Evolutionary conservation across 2,329 filamentous ascomycete genomes (phyloP).

Genomic region (Akanthomyces lecanii): DNA sequence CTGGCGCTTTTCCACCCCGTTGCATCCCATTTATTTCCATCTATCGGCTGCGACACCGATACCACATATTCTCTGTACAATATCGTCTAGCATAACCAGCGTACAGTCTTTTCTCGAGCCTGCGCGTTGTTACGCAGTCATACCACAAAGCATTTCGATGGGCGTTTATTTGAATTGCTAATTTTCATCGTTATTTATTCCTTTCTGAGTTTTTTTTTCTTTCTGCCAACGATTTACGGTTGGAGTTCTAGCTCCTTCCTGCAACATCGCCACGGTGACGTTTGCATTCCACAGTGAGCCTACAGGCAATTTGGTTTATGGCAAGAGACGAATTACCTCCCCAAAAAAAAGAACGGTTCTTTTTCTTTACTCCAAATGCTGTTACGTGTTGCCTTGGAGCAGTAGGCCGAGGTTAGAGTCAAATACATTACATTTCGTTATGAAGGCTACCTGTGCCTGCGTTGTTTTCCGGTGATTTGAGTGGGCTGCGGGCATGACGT

Average conservation of each 20-base stretch:
- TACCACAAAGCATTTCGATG: constrained; percentile 3
- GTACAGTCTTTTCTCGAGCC: background rate
- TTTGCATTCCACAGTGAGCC: background rate
- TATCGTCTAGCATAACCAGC: constrained; percentile 5
- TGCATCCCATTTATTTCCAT: constrained; percentile 1
- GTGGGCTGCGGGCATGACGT: constrained; percentile 5
- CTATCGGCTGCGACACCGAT: background rate
- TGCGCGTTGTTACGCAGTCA: background rate
- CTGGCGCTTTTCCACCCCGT: constrained; percentile 9
- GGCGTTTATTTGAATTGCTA: constrained; percentile 1
- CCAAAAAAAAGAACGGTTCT: background rate
- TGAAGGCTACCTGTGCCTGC: background rate
- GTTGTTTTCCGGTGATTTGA: background rate
- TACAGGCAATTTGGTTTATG: background rate
- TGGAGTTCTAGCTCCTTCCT: background rate
- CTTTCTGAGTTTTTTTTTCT: background rate
- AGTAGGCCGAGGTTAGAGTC: constrained; percentile 9
- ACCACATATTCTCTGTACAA: constrained; percentile 11
- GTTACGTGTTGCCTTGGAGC: background rate
- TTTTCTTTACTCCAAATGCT: background rate
- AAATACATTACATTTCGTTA: background rate
- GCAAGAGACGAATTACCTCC: background rate
- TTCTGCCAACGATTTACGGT: background rate
- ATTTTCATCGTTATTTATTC: background rate
- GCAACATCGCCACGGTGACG: background rate